Base-by-base conservation (phyloP, 1,284 basidiomycete genomes). In the Mrakiaceae sp. region DNA sequence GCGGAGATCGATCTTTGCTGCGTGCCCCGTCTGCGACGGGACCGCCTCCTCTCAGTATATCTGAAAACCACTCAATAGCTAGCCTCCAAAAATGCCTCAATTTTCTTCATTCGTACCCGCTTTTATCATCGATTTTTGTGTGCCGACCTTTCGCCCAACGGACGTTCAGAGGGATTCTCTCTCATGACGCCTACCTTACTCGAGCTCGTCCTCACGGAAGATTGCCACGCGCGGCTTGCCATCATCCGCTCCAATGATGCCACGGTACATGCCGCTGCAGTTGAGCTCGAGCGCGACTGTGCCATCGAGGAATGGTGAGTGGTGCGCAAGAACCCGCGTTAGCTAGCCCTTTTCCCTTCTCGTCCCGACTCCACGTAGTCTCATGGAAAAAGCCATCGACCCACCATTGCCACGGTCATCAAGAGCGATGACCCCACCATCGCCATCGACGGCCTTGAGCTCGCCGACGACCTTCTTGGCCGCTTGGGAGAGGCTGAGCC, bases 201-300 rank as follows among this genome's bases (percentile, higher is more conserved):
- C 67, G 1, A 73, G 62, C 27, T 66, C 42, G 46, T 90, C 88
- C 67, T 90, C 85, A 44, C 78, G 77, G 73, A 89, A 90, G 64
- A 90, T 87, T 5, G 87, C 88, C 0, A 86, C 87, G 73, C 82
- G 82, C 0, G 87, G 79, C 4, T 82, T 72, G 7, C 85, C 87
- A 63, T 88, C 86, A 63, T 79, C 77, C 46, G 79, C 76, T 27
- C 27, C 27, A 55, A 90, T 83, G 12, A 89, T 78, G 4, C 88
- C 88, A 58, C 88, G 79, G 71, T 88, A 89, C 88, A 91, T 90
- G 3, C 87, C 86, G 27, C 80, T 78, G 67, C 83, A 85, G 70
- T 89, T 89, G 67, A 90, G 72, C 4, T 85, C 81, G 76, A 86
- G 81, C 0, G 84, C 76, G 48, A 87, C 85, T 87, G 69, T 10